Evolutionary conservation across 148 eudicot species (phyloP).

Genomic region (Spergularia marina): DNA sequence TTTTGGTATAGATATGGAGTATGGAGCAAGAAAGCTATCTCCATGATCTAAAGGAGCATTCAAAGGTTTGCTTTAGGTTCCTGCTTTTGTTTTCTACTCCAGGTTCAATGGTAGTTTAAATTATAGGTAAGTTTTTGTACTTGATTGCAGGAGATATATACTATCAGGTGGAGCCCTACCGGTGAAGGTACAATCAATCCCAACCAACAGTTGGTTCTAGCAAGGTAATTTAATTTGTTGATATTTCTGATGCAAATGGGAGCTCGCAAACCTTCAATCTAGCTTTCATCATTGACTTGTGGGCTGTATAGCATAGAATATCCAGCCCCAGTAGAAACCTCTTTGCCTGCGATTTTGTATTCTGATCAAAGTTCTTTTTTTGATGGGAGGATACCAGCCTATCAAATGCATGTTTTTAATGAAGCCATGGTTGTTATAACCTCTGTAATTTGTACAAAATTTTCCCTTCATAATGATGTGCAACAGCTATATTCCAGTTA

Average conservation of each 20-base stretch:
- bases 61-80: slow-evolving; percentile 43
- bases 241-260: background rate
- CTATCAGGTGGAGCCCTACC: slow-evolving; percentile 75
- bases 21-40: slow-evolving; percentile 55
- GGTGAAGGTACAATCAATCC: slow-evolving; percentile 64
- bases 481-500: background rate
- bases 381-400: background rate
- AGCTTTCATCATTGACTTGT: background rate
- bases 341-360: background rate
- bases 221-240: slow-evolving; percentile 45
- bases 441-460: background rate
- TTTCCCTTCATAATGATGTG: background rate
- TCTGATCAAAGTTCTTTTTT: background rate
- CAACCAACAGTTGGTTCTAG: slow-evolving; percentile 57
- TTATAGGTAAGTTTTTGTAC: background rate
- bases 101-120: background rate
- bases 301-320: background rate
- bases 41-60: slow-evolving; percentile 60
- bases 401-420: background rate
- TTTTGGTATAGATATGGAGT: slow-evolving; percentile 54
- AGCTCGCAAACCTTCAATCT: background rate
- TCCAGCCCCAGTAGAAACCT: background rate
- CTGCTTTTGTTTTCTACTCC: background rate
- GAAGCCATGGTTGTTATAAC: background rate
- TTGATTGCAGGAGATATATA: slow-evolving; percentile 51